Percentiles rank a stretch among this genome's conserved stretches.
Conservation (phyloP, 164 flowering plant species). For the Chimonanthus salicifolius region DNA sequence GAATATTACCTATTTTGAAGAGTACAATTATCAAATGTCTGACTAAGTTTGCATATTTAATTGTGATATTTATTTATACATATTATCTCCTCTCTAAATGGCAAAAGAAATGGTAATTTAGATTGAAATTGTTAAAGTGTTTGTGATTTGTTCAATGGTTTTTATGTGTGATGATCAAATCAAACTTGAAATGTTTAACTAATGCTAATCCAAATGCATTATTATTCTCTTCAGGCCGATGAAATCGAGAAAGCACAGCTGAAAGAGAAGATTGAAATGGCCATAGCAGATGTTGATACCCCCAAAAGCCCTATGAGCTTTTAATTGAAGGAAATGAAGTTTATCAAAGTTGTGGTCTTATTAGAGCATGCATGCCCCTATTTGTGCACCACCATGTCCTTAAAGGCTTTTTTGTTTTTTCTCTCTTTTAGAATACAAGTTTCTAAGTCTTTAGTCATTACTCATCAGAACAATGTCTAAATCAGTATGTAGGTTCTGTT, state of each 20-base stretch:
- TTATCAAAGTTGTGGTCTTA: not conserved
- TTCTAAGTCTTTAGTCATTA: no score
- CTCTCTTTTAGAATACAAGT: no score
- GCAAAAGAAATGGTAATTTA: not conserved
- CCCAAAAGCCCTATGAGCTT: slow-evolving; percentile 29
- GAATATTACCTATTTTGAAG: no score
- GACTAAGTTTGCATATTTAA: not conserved
- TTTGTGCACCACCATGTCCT: not conserved
- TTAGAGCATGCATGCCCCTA: not conserved
- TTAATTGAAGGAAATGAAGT: not conserved
- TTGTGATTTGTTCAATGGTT: not conserved
- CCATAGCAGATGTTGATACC: slow-evolving; percentile 51
- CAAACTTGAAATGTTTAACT: no score
- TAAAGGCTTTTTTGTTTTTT: no score
- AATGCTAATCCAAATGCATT: no score
- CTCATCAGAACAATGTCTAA: no score
- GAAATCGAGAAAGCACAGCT: slow-evolving; percentile 53
- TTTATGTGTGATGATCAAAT: not conserved
- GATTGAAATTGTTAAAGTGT: not conserved
- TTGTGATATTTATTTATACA: no score
- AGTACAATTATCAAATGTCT: no score
- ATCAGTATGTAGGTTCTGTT: no score
- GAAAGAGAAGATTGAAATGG: slow-evolving; percentile 46
- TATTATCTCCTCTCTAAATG: no score
- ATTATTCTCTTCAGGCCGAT: slow-evolving; percentile 40